Conservation (phyloP, 305 asterid genomes). For the Fraxinus paxiana region DNA sequence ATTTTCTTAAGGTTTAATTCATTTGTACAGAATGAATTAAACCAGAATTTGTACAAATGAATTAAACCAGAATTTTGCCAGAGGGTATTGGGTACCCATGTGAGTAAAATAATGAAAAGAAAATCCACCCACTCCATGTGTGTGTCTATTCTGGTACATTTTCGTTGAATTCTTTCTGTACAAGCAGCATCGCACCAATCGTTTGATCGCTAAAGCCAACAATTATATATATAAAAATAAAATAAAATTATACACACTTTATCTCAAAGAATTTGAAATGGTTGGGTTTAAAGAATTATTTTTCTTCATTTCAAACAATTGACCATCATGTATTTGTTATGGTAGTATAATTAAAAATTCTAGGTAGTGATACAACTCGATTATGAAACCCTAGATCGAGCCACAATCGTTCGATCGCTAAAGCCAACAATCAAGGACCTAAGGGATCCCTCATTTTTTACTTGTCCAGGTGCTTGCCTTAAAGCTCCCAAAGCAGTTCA, state of each 20-base stretch:
- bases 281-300: background rate
- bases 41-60: no score
- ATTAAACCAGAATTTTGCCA: no score
- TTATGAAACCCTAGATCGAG: background rate
- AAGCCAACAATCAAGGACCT: background rate
- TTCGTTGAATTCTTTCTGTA: no score
- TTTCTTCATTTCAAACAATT: background rate
- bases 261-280: background rate
- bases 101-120: no score
- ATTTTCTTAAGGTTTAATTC: no score
- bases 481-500: background rate
- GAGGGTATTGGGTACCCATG: no score
- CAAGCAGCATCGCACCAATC: no score
- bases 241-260: background rate
- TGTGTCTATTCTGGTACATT: no score
- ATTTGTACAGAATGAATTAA: no score
- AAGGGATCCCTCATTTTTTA: background rate
- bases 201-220: no score
- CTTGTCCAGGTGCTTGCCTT: background rate
- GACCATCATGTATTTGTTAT: background rate
- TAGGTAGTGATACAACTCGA: background rate
- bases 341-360: background rate
- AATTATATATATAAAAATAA: no score
- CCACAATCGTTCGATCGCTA: background rate
- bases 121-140: no score